Conservation (phyloP, 2,329 filamentous ascomycete species). For the Botryotinia calthae region DNA sequence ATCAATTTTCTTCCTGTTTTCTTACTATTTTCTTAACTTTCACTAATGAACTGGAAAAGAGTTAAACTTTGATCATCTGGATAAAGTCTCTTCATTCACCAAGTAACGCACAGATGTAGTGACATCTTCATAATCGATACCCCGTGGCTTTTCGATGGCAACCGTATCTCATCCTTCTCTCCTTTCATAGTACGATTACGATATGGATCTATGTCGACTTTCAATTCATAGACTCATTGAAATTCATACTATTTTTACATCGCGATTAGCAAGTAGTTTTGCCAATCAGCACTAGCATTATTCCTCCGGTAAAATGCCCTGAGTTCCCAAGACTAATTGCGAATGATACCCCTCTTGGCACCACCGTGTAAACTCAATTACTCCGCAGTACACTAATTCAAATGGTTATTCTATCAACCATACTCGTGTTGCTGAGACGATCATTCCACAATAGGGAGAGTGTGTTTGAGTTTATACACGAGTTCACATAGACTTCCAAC, state of each 20-base stretch:
- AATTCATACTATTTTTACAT: background rate
- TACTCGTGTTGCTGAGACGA: background rate
- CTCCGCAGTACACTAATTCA: background rate
- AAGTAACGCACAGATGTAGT: background rate
- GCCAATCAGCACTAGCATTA: background rate
- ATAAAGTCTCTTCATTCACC: background rate
- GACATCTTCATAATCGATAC: slow-evolving; percentile 1
- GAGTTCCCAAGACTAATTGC: background rate
- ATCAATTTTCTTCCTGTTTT: background rate
- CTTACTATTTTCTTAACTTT: background rate
- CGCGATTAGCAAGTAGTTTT: slow-evolving; percentile 2
- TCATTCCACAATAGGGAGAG: background rate
- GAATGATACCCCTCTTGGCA: background rate
- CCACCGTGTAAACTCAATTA: background rate
- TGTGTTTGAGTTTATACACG: background rate
- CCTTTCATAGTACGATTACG: background rate
- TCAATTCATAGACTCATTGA: background rate
- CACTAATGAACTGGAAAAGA: background rate
- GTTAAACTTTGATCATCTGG: background rate
- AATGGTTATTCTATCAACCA: background rate
- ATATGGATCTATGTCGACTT: background rate
- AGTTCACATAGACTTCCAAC: background rate
- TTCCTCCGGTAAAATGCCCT: background rate
- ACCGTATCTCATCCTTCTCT: background rate
- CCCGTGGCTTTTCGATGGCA: background rate